A percentile compares a stretch with the other conserved stretches of the same genome.
Conservation (phyloP, 352 stramenopile species). For the Pythium guiyangense region DNA sequence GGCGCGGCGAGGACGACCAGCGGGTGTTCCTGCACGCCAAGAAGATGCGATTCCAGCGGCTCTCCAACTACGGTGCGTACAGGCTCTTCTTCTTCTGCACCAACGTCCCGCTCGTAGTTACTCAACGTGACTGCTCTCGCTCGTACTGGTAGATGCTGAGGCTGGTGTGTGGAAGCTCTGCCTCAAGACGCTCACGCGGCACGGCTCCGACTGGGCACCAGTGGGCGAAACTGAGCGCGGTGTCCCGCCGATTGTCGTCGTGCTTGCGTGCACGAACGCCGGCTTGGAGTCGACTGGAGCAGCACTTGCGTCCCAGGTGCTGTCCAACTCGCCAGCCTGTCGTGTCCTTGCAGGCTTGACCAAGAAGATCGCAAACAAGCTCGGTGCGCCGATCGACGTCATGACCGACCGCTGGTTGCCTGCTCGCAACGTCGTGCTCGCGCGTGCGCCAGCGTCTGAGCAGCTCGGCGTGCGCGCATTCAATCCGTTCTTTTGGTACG, state of each 20-base stretch:
- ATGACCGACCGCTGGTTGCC: slow-evolving; percentile 86
- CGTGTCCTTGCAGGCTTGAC: slow-evolving; percentile 72
- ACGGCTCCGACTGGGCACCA: slow-evolving; percentile 65
- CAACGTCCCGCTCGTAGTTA: too few relatives aligned
- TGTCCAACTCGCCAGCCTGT: slow-evolving; percentile 69
- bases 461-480: slow-evolving; percentile 33
- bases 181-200: slow-evolving; percentile 62
- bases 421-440: slow-evolving; percentile 21
- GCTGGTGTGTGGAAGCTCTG: slow-evolving; percentile 58
- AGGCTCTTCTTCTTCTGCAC: too few relatives aligned
- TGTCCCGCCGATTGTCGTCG: slow-evolving; percentile 57
- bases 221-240: slow-evolving; percentile 65
- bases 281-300: slow-evolving; percentile 51
- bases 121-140: too few relatives aligned
- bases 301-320: slow-evolving; percentile 32
- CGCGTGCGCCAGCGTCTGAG: slow-evolving; percentile 6
- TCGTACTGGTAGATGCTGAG: slow-evolving; percentile 32
- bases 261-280: slow-evolving; percentile 34
- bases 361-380: slow-evolving; percentile 83
- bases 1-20: slow-evolving; percentile 65
- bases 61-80: slow-evolving; percentile 64
- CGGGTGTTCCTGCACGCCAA: slow-evolving; percentile 56
- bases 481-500: slow-evolving; percentile 76
- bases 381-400: slow-evolving; percentile 70
- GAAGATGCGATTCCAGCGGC: slow-evolving; percentile 61